These are phyloP conservation scores for Xylaria sp. DNA, from an alignment of 2,329 filamentous ascomycete genomes.

Conservation along the genomic window DNA sequence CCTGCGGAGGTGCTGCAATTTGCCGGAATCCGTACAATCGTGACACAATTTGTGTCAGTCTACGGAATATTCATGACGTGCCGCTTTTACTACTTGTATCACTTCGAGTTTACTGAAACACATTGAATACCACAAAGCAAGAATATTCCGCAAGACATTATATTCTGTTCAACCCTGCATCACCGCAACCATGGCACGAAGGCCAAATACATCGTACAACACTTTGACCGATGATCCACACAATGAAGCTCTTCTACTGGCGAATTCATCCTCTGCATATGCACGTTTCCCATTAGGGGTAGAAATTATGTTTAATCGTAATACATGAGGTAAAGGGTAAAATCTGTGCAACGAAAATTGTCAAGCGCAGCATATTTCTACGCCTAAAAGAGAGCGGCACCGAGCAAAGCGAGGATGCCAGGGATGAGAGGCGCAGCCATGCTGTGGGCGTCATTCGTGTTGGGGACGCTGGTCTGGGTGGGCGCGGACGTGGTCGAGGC, in stretches of 20 bases:
- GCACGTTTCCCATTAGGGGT: conserved; percentile 21
- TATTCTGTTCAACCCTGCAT: conserved; percentile 12
- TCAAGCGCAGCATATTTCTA: not conserved
- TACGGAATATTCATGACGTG: conserved; percentile 18
- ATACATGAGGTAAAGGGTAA: conserved; percentile 14
- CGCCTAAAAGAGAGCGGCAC: conserved; percentile 43
- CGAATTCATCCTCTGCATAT: conserved; percentile 25
- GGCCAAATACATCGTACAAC: conserved; percentile 4
- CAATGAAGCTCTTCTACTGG: not conserved
- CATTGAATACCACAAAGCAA: not conserved
- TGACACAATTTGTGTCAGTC: conserved; percentile 19
- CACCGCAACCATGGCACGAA: not conserved
- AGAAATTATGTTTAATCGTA: conserved; percentile 22
- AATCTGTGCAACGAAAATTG: conserved; percentile 19
- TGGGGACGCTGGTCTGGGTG: conserved; percentile 40
- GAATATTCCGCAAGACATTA: conserved; percentile 7
- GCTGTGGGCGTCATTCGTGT: conserved; percentile 45
- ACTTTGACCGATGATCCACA: not conserved
- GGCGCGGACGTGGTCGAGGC: conserved; percentile 31
- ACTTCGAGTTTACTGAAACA: conserved; percentile 3
- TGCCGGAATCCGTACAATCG: conserved; percentile 13
- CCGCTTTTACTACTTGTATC: conserved; percentile 9
- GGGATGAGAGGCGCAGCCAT: conserved; percentile 45
- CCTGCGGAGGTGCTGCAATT: not conserved
- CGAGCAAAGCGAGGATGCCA: conserved; percentile 43